Conservation (phyloP, 1,284 basidiomycete species). For the Grifola frondosa region DNA sequence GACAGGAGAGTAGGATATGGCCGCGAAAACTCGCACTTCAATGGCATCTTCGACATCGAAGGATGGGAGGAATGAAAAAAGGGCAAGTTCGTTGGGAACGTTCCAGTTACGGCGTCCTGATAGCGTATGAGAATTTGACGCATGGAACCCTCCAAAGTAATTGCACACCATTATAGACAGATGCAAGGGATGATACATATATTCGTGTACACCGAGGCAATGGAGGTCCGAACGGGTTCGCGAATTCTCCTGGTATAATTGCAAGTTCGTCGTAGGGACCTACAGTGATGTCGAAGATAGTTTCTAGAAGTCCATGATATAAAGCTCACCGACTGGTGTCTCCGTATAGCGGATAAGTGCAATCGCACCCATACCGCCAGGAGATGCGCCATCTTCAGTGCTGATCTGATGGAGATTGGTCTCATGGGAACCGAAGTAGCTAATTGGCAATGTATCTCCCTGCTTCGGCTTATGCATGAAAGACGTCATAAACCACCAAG, state of each 20-base stretch:
- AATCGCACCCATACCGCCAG: constrained; percentile 15
- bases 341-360: constrained; percentile 13
- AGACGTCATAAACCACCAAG: constrained; percentile 20
- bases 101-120: constrained; percentile 18
- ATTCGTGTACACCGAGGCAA: constrained; percentile 16
- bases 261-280: constrained; percentile 17
- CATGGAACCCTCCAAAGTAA: neutral
- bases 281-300: neutral
- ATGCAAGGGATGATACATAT: constrained; percentile 13
- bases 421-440: constrained; percentile 19
- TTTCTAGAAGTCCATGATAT: too few species aligned
- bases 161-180: constrained; percentile 12
- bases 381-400: constrained; percentile 10
- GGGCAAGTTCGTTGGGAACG: constrained; percentile 17
- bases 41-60: constrained; percentile 12
- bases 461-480: constrained; percentile 12
- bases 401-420: constrained; percentile 12
- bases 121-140: too few species aligned
- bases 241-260: constrained; percentile 18
- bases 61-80: constrained; percentile 17
- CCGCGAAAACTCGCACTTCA: constrained; percentile 19
- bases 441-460: constrained; percentile 17
- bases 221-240: constrained; percentile 13
- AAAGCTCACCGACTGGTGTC: constrained; percentile 11
- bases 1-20: constrained; percentile 14